These are phyloP conservation scores for Kokia cookei DNA, from an alignment of 441 rosid genomes.

Conservation along the genomic window DNA sequence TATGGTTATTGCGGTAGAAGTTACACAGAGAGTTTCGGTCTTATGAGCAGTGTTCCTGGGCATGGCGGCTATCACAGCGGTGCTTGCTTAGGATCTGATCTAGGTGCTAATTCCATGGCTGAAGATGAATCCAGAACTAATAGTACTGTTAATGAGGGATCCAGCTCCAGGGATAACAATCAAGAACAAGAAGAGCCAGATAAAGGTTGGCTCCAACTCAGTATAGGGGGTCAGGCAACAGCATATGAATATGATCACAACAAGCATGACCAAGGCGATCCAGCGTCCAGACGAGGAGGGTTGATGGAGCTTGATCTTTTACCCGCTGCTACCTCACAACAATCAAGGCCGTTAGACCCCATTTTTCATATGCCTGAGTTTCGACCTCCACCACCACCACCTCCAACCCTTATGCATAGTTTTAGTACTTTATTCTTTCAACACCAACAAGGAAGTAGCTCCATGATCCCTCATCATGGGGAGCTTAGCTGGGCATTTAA, in stretches of 20 bases:
- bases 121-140: conserved; percentile 78
- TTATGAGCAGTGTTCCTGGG: conserved; percentile 36
- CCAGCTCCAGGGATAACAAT: conserved; percentile 48
- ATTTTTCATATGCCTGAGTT: conserved; percentile 27
- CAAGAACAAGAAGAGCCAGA: conserved; percentile 33
- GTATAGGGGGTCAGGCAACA: conserved; percentile 48
- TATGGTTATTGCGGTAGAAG: conserved; percentile 26
- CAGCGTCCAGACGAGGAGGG: conserved; percentile 29
- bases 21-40: conserved; percentile 25
- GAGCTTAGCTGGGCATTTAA: conserved; percentile 62
- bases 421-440: conserved; percentile 42
- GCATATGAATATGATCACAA: conserved; percentile 9
- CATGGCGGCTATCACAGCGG: conserved; percentile 31
- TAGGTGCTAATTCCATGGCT: conserved; percentile 56
- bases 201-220: conserved; percentile 73
- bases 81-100: conserved; percentile 53
- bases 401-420: conserved; percentile 22
- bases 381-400: conserved; percentile 23
- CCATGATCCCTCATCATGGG: conserved; percentile 40
- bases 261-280: conserved; percentile 28
- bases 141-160: conserved; percentile 40
- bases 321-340: conserved; percentile 37
- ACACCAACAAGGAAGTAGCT: conserved; percentile 49
- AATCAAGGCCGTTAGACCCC: conserved; percentile 8
- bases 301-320: conserved; percentile 75